Percentiles rank a stretch among this genome's conserved stretches.
Conservation (phyloP, 2,329 filamentous ascomycete species). For the Pseudocercospora fuligena region DNA sequence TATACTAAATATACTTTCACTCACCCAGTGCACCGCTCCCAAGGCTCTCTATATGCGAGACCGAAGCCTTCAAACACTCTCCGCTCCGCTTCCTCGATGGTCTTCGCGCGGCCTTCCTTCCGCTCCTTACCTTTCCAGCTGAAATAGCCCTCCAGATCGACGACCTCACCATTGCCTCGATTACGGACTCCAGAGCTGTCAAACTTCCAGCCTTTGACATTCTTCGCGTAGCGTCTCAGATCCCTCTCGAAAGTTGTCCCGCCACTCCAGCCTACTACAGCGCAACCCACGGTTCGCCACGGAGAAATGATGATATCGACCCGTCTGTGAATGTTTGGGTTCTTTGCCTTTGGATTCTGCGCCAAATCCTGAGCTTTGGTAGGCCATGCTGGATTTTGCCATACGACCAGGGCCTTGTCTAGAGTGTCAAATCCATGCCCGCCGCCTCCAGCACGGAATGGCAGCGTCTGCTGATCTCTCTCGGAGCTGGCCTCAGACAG, state of each 20-base stretch:
- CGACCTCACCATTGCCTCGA: slow-evolving; percentile 68
- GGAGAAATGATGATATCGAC: slow-evolving; percentile 92
- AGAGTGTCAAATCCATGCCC: slow-evolving; percentile 79
- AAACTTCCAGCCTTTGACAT: slow-evolving; percentile 76
- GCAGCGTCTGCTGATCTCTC: slow-evolving; percentile 69
- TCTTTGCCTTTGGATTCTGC: slow-evolving; percentile 54
- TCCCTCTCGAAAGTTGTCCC: slow-evolving; percentile 91
- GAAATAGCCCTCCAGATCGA: slow-evolving; percentile 80
- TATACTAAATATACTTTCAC: background rate
- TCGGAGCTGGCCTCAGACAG: slow-evolving; percentile 72
- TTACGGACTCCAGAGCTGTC: slow-evolving; percentile 85
- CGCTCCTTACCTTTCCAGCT: slow-evolving; percentile 63
- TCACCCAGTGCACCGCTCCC: slow-evolving; percentile 52
- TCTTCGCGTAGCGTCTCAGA: slow-evolving; percentile 77
- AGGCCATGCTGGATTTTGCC: slow-evolving; percentile 70
- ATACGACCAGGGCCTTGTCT: slow-evolving; percentile 91
- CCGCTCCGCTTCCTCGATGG: slow-evolving; percentile 74
- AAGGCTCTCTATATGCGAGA: slow-evolving; percentile 55
- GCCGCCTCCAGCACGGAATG: slow-evolving; percentile 52
- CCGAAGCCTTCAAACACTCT: slow-evolving; percentile 79
- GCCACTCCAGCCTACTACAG: slow-evolving; percentile 81
- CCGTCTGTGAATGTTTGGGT: slow-evolving; percentile 76
- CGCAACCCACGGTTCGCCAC: slow-evolving; percentile 88
- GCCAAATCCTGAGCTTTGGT: slow-evolving; percentile 44
- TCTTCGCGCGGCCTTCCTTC: slow-evolving; percentile 48